Percentiles rank a stretch among this genome's conserved stretches.
Conservation (phyloP, 176 grass and related monocot genomes). For the Secale cereale region DNA sequence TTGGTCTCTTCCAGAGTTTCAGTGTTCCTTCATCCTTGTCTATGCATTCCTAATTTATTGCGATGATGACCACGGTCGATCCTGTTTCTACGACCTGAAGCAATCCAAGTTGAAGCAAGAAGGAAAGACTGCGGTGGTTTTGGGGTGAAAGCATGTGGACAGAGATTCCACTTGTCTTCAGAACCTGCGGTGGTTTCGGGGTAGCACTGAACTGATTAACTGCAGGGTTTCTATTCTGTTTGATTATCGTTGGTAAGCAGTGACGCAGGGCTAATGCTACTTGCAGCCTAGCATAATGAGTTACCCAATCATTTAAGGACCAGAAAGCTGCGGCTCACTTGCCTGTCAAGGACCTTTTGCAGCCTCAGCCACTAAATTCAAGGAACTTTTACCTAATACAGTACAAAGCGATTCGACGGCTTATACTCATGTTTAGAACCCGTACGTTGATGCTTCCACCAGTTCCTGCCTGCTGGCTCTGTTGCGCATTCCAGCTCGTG, state of each 20-base stretch:
- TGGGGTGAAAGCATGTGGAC: not conserved
- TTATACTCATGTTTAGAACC: constrained; percentile 19
- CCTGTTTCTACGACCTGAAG: not conserved
- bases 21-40: not conserved
- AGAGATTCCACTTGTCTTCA: too few species aligned
- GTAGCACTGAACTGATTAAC: not conserved
- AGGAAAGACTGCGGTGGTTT: not conserved
- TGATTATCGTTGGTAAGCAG: not conserved
- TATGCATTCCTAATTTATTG: not conserved
- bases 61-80: not conserved
- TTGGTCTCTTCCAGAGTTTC: not conserved
- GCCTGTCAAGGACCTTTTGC: constrained; percentile 11
- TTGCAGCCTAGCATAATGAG: constrained; percentile 18
- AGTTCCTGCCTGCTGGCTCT: not conserved
- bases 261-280: constrained; percentile 10
- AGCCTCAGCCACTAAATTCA: not conserved
- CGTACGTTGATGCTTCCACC: constrained; percentile 16
- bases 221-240: not conserved
- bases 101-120: not conserved
- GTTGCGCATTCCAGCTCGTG: not conserved
- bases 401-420: constrained; percentile 36
- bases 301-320: constrained; percentile 18
- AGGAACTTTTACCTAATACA: not conserved
- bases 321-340: constrained; percentile 14
- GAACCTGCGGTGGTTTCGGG: not conserved